A percentile compares a stretch with the other conserved stretches of the same genome.
Evolutionary conservation across 176 grass and related monocot genomes (phyloP).

Genomic region (Carex myosuroides): DNA sequence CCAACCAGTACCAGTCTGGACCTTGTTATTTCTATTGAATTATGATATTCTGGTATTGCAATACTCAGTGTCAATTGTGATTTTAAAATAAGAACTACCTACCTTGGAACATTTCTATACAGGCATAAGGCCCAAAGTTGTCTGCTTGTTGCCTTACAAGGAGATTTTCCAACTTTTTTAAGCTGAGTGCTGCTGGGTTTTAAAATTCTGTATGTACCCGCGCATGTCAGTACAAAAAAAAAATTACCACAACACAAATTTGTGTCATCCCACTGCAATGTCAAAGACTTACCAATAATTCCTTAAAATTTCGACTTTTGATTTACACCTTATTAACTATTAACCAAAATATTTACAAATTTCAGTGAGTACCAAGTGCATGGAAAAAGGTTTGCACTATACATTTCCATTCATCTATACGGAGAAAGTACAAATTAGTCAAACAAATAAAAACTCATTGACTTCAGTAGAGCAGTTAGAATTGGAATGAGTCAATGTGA

Average conservation of each 20-base stretch:
- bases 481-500: slow-evolving; percentile 1
- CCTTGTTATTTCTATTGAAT: neutral
- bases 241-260: neutral
- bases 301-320: neutral
- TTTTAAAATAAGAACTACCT: neutral
- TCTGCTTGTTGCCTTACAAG: neutral
- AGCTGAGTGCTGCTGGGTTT: neutral
- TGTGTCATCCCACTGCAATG: neutral
- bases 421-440: neutral
- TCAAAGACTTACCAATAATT: neutral
- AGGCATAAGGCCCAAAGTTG: neutral
- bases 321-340: neutral
- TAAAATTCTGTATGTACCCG: neutral
- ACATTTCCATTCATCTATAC: neutral
- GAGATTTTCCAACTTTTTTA: neutral
- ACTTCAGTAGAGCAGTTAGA: slow-evolving; percentile 5
- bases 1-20: neutral
- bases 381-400: neutral
- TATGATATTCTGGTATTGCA: neutral
- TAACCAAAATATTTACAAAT: slow-evolving; percentile 4
- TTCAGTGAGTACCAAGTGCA: neutral
- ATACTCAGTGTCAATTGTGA: neutral
- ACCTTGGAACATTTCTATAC: neutral
- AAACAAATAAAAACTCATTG: slow-evolving; percentile 9
- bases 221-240: neutral